phyloP scores from a whole-genome alignment of 2,329 filamentous ascomycete genomes.

The Malbranchea cinnamomea region DNA sequence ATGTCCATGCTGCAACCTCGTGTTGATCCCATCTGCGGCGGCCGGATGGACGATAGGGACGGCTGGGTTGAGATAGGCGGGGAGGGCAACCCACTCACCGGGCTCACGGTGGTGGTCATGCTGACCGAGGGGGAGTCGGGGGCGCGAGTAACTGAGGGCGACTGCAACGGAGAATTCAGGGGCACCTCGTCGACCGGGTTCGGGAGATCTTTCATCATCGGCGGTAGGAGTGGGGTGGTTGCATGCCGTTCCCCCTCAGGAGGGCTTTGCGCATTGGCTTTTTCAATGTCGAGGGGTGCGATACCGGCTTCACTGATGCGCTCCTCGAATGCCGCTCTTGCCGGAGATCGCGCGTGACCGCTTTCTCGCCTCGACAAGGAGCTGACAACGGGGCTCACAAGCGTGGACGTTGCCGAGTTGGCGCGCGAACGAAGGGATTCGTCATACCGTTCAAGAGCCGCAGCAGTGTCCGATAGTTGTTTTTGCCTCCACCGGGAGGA shows the following conservation, averaged over 20 bases:
- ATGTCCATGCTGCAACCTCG: conserved; percentile 49
- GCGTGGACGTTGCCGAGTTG: conserved; percentile 27
- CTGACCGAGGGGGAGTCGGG: conserved; percentile 26
- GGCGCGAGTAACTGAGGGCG: conserved; percentile 59
- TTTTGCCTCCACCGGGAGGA: conserved; percentile 35
- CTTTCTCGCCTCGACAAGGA: conserved; percentile 33
- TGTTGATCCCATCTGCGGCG: conserved; percentile 32
- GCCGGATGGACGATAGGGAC: conserved; percentile 60
- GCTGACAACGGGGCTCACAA: conserved; percentile 22
- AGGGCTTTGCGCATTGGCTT: conserved; percentile 34
- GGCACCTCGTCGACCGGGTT: conserved; percentile 36
- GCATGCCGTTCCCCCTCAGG: conserved; percentile 49
- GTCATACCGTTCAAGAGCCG: conserved; percentile 16
- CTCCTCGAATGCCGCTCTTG: conserved; percentile 48
- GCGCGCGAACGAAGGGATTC: conserved; percentile 26
- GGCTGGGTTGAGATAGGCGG: conserved; percentile 64
- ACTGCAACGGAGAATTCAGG: conserved; percentile 70
- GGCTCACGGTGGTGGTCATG: conserved; percentile 35
- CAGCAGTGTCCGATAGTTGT: conserved; percentile 21
- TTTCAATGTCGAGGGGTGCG: conserved; percentile 37
- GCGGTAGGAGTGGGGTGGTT: conserved; percentile 72
- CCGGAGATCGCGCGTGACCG: conserved; percentile 45
- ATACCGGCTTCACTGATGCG: conserved; percentile 33
- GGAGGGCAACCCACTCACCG: conserved; percentile 39
- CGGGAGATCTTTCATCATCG: conserved; percentile 51